Percentiles rank a stretch among this genome's conserved stretches.
These are phyloP conservation scores for Suillus hirtellus DNA, from an alignment of 768 basidiomycete species.

Conservation along the genomic window DNA sequence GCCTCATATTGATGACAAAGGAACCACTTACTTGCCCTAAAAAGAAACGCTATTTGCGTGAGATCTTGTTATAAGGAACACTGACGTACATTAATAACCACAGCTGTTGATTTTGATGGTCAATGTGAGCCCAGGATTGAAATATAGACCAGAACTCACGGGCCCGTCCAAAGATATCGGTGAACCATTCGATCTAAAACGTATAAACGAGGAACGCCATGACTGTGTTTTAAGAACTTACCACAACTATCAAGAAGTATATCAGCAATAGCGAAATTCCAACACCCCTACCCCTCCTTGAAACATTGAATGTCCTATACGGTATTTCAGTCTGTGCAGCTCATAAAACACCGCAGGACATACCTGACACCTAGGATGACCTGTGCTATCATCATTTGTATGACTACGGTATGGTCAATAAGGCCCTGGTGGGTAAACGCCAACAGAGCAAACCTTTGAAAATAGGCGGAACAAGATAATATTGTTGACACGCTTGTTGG, in stretches of 20 bases:
- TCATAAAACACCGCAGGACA: not conserved
- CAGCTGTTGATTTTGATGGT: conserved; percentile 20
- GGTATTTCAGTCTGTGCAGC: not conserved
- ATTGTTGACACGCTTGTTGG: conserved; percentile 1
- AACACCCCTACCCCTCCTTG: conserved; percentile 44
- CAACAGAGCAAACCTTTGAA: not conserved
- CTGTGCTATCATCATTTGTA: not conserved
- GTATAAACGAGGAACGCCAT: not conserved
- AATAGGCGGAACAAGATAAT: not conserved
- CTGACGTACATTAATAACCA: conserved; percentile 21
- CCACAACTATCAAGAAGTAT: conserved; percentile 45
- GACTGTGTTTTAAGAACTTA: conserved; percentile 30
- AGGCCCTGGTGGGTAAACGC: not conserved
- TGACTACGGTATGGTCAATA: not conserved
- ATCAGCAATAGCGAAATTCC: conserved; percentile 39
- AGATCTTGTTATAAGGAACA: not conserved
- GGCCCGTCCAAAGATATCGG: conserved; percentile 50
- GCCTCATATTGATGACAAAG: not conserved
- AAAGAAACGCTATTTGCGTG: conserved; percentile 9
- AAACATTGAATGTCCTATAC: conserved; percentile 57
- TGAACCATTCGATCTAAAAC: conserved; percentile 57
- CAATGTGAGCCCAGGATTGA: conserved; percentile 10
- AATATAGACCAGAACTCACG: conserved; percentile 40
- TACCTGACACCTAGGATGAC: conserved; percentile 1
- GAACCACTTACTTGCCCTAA: conserved; percentile 37